Base-by-base conservation (phyloP, 257 asterid genomes). In the Jacaranda mimosifolia region DNA sequence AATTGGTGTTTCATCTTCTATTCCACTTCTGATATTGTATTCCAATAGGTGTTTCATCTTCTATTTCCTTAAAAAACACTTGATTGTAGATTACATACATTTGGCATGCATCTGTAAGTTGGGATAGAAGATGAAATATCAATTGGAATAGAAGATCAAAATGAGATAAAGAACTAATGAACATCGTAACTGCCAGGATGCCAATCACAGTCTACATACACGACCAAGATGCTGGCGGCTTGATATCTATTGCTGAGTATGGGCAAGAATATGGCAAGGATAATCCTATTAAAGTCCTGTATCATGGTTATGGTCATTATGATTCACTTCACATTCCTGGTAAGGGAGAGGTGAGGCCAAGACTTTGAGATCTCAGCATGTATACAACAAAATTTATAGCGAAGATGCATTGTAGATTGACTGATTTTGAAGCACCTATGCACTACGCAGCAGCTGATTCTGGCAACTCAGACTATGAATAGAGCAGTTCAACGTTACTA, bases 171-270 rank as follows among this genome's bases (percentile, higher is more conserved):
- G 53, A 71, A 75, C 81, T 85, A 58, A 70, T 77, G n/a, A 21
- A 74, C 38, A 51, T 42, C 46, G 35, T 18, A 32, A 70, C 19
- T 82, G 14, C 69, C 86, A 94, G 99, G 90, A 87, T 90, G 96
- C 98, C 99, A 55, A 95, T 95, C 77, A 93, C 89, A 1, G 99
- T 95, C 5, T 93, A 91, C 96, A 95, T 95, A 88, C 74, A 73
- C 39, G 96, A 95, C 68, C 53, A 82, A 77, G 93, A 90, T 42
- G 84, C 91, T 1, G 85, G 90, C 45, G 97, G 97, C 63, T 85
- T 95, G 84, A 91, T 95, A 81, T 86, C 97, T 9, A 95, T 95
- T 46, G 97, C 97, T 0, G 98, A 93, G 83, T 96, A 93, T 17
- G 99, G 98, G 46, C 94, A 93, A 85, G 98, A 90, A 74, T 91